Evolutionary conservation across 169 alveolate species (phyloP).

Genomic region (Cryptosporidium ryanae): DNA sequence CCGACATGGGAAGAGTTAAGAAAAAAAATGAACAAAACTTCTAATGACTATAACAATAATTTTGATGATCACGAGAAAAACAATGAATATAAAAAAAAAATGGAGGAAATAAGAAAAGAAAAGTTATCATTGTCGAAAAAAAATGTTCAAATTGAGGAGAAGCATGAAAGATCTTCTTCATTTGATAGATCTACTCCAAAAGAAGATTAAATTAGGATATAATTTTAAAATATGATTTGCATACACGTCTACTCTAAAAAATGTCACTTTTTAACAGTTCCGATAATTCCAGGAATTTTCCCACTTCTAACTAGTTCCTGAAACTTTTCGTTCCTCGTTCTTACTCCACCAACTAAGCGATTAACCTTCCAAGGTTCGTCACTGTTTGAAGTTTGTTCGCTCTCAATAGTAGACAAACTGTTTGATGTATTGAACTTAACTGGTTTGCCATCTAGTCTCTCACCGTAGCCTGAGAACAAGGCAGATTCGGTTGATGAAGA

Average conservation of each 20-base stretch:
- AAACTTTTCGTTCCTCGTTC: slow-evolving; percentile 82
- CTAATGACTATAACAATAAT: neutral
- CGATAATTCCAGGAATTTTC: slow-evolving; percentile 81
- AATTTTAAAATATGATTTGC: neutral
- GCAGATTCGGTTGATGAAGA: neutral
- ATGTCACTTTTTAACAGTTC: slow-evolving; percentile 25
- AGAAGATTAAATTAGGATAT: slow-evolving; percentile 5
- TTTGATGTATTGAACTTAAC: slow-evolving; percentile 21
- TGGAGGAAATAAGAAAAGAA: slow-evolving; percentile 47
- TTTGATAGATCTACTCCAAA: slow-evolving; percentile 66
- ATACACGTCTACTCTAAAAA: neutral
- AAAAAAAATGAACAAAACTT: slow-evolving; percentile 17
- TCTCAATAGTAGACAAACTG: neutral
- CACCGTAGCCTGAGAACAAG: slow-evolving; percentile 53
- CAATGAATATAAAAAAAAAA: slow-evolving; percentile 38
- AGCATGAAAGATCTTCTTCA: slow-evolving; percentile 36
- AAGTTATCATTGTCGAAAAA: slow-evolving; percentile 39
- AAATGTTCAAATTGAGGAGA: neutral
- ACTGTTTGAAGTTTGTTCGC: neutral
- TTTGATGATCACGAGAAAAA: slow-evolving; percentile 2
- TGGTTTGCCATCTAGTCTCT: slow-evolving; percentile 66
- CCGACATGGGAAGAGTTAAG: slow-evolving; percentile 75
- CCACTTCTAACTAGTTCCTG: slow-evolving; percentile 81
- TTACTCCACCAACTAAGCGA: slow-evolving; percentile 60
- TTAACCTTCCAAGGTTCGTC: slow-evolving; percentile 51